A percentile compares a stretch with the other conserved stretches of the same genome.
These are phyloP conservation scores for Sclerotinia nivalis DNA, from an alignment of 2,329 filamentous ascomycete genomes.

Conservation along the genomic window DNA sequence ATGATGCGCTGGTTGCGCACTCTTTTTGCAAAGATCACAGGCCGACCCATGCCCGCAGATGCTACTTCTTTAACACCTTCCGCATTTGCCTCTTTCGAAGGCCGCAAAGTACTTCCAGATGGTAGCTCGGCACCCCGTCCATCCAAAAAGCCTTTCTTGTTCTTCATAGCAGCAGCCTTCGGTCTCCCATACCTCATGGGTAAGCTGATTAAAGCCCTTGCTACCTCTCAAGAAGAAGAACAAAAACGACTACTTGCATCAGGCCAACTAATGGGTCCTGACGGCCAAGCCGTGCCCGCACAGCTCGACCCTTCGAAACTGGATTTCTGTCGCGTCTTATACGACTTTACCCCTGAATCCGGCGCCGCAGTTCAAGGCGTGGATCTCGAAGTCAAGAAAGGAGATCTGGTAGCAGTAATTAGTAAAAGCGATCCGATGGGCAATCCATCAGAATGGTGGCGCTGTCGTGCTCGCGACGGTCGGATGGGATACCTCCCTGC, in stretches of 20 bases:
- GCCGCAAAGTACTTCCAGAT: slow-evolving; percentile 62
- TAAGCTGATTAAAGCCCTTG: slow-evolving; percentile 86
- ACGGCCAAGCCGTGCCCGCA: slow-evolving; percentile 47
- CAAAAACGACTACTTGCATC: slow-evolving; percentile 61
- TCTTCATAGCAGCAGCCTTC: slow-evolving; percentile 93
- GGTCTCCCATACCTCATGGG: slow-evolving; percentile 96
- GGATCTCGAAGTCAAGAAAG: slow-evolving; percentile 90
- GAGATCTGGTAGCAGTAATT: slow-evolving; percentile 91
- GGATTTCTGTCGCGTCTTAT: slow-evolving; percentile 92
- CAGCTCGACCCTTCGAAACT: slow-evolving; percentile 84
- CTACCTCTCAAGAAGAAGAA: slow-evolving; percentile 82
- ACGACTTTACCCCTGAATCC: slow-evolving; percentile 86
- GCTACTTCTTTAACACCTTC: slow-evolving; percentile 84
- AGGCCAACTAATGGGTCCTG: slow-evolving; percentile 53
- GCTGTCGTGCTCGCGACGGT: slow-evolving; percentile 85
- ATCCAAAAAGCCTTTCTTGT: slow-evolving; percentile 91
- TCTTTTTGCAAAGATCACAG: slow-evolving; percentile 87
- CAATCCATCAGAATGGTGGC: slow-evolving; percentile 95
- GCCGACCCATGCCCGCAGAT: slow-evolving; percentile 84
- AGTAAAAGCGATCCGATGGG: slow-evolving; percentile 91
- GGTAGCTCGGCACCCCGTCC: slow-evolving; percentile 67
- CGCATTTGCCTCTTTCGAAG: slow-evolving; percentile 87
- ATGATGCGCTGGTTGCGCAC: slow-evolving; percentile 93
- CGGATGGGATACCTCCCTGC: slow-evolving; percentile 88
- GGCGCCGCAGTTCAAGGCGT: slow-evolving; percentile 66